Conservation (phyloP, 202 grass and related monocot genomes). For the Zizania palustris region DNA sequence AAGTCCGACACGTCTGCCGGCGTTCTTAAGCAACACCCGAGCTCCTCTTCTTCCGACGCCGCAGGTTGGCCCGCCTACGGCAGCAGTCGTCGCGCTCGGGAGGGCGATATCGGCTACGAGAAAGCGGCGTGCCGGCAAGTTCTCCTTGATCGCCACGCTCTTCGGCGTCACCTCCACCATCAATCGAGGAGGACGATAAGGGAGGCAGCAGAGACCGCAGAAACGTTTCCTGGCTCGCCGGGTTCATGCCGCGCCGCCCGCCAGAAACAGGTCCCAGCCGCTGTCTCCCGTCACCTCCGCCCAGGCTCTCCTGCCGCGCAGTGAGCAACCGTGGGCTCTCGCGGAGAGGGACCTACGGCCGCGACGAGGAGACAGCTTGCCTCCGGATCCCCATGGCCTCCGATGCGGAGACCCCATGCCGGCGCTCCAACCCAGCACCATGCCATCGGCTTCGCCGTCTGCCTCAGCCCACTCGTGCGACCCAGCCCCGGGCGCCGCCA, state of each 20-base stretch:
- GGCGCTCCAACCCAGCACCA: constrained; percentile 37
- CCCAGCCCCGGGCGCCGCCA: constrained; percentile 44
- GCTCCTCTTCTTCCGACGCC: constrained; percentile 66
- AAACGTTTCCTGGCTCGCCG: constrained; percentile 54
- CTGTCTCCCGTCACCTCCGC: constrained; percentile 16
- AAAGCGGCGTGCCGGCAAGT: constrained; percentile 47
- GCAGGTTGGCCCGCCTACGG: constrained; percentile 49
- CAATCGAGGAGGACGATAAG: constrained; percentile 16
- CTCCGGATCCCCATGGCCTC: constrained; percentile 47
- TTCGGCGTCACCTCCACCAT: constrained; percentile 45
- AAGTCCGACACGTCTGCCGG: constrained; percentile 46
- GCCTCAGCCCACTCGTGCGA: constrained; percentile 76
- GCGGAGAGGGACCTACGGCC: constrained; percentile 31
- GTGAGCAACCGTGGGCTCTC: constrained; percentile 64
- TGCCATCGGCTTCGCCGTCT: constrained; percentile 56
- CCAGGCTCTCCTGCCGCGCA: constrained; percentile 42
- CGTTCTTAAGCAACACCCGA: constrained; percentile 36
- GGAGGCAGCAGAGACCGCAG: background rate
- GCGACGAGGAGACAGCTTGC: constrained; percentile 54
- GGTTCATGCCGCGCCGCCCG: constrained; percentile 48
- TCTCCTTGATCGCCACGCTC: constrained; percentile 62
- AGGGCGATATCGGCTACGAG: constrained; percentile 52
- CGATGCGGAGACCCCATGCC: constrained; percentile 46
- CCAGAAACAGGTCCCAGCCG: constrained; percentile 32
- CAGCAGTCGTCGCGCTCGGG: constrained; percentile 33